A percentile compares a stretch with the other conserved stretches of the same genome.
phyloP scores from a whole-genome alignment of 1,139 yeast genomes.

The Magnusiomyces suaveolens region DNA sequence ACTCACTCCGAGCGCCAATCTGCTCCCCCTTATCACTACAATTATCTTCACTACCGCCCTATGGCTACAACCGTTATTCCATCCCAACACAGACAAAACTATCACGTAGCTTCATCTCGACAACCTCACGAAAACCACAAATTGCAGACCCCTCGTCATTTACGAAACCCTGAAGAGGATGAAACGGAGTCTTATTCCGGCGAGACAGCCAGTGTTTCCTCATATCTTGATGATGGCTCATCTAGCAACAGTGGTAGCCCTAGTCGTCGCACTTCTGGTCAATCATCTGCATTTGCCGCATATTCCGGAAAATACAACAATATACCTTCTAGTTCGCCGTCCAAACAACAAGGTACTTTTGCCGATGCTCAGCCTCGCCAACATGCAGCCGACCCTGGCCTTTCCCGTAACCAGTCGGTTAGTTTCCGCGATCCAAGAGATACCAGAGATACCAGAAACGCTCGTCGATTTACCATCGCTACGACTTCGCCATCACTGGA shows the following conservation, averaged over 20 bases:
- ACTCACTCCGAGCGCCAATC: background rate
- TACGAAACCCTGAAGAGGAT: slow-evolving; percentile 8
- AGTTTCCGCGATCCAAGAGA: background rate
- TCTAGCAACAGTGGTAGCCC: background rate
- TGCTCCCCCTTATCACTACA: background rate
- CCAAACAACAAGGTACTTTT: background rate
- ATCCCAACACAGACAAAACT: no score
- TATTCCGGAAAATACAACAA: background rate
- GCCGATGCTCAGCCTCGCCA: background rate
- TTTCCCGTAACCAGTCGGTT: background rate
- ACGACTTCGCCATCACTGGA: background rate
- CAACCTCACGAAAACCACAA: background rate
- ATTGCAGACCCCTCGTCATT: background rate
- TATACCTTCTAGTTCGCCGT: background rate
- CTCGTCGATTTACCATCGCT: background rate
- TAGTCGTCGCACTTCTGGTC: background rate
- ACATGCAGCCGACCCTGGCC: background rate
- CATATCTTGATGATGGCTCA: background rate
- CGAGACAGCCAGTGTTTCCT: slow-evolving; percentile 6
- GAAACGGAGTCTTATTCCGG: slow-evolving; percentile 7
- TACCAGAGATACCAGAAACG: background rate
- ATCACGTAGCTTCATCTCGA: no score
- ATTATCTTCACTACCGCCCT: background rate
- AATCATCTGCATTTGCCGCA: background rate
- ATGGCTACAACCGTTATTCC: no score